phyloP scores from a whole-genome alignment of 768 basidiomycete genomes.

The Austroboletus festivus region DNA sequence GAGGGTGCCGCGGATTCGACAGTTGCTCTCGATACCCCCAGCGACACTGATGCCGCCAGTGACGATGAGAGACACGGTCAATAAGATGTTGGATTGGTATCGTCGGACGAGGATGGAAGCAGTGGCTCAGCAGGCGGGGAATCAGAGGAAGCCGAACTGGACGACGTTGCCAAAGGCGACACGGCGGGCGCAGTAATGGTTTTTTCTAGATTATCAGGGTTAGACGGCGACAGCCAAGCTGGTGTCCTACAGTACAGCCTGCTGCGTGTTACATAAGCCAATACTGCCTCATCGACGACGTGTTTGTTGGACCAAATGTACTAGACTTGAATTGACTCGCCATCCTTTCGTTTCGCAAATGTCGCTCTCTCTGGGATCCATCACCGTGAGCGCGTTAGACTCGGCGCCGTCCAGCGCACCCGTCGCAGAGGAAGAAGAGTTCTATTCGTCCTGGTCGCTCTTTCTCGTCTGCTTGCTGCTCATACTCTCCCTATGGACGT shows the following conservation, averaged over 20 bases:
- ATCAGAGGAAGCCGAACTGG: slow-evolving; percentile 23
- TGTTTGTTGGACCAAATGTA: slow-evolving; percentile 4
- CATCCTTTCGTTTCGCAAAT: slow-evolving; percentile 26
- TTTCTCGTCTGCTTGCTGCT: slow-evolving; percentile 91
- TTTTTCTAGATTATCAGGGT: too few species aligned
- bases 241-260: too few species aligned
- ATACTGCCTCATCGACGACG: not conserved
- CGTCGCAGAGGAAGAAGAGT: slow-evolving; percentile 75
- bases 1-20: slow-evolving; percentile 40
- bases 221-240: not conserved
- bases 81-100: slow-evolving; percentile 19
- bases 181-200: slow-evolving; percentile 10
- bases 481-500: slow-evolving; percentile 91
- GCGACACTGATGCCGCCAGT: slow-evolving; percentile 14
- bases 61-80: slow-evolving; percentile 30
- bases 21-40: slow-evolving; percentile 34
- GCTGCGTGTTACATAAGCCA: slow-evolving; percentile 19
- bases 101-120: slow-evolving; percentile 2
- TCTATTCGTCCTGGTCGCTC: slow-evolving; percentile 91
- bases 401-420: slow-evolving; percentile 33
- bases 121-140: not conserved
- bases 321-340: not conserved
- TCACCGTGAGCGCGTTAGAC: not conserved
- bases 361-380: slow-evolving; percentile 25
- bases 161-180: slow-evolving; percentile 20